Evolutionary conservation across 306 rosid genomes (phyloP).

Genomic region (Prunus armeniaca): DNA sequence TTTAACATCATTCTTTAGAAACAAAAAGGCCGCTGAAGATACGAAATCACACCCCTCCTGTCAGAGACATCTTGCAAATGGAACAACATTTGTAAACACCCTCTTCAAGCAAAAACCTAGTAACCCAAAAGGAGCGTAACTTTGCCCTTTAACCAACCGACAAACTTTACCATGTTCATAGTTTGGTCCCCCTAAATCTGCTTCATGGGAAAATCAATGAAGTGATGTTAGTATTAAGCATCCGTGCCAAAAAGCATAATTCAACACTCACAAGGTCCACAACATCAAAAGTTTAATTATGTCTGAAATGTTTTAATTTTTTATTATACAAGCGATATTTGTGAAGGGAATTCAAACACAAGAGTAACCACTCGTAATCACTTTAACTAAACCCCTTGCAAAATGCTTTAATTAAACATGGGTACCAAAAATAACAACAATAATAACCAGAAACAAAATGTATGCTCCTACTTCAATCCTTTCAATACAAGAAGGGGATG

Average conservation of each 20-base stretch:
- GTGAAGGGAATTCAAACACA: too few relatives aligned
- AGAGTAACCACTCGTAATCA: too few relatives aligned
- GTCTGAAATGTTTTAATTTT: too few relatives aligned
- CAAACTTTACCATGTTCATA: not conserved
- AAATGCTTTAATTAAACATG: too few relatives aligned
- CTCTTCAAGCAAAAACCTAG: not conserved
- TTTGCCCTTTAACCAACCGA: not conserved
- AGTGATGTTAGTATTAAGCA: too few relatives aligned
- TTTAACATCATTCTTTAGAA: too few relatives aligned
- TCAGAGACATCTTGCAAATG: not conserved
- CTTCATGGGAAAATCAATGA: not conserved
- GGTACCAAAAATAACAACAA: not conserved
- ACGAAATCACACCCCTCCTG: not conserved
- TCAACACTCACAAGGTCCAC: too few relatives aligned
- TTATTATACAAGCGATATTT: not conserved
- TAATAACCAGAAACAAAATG: not conserved
- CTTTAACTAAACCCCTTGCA: too few relatives aligned
- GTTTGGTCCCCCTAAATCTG: not conserved
- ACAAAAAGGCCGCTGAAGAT: too few relatives aligned
- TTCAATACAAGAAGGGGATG: slow-evolving; percentile 69
- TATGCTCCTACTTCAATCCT: not conserved
- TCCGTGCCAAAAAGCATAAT: too few relatives aligned
- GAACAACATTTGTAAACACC: too few relatives aligned
- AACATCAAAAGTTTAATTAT: too few relatives aligned
- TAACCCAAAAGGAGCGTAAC: not conserved